Conservation (phyloP, 2,329 filamentous ascomycete species). For the Paraphoma sp. region DNA sequence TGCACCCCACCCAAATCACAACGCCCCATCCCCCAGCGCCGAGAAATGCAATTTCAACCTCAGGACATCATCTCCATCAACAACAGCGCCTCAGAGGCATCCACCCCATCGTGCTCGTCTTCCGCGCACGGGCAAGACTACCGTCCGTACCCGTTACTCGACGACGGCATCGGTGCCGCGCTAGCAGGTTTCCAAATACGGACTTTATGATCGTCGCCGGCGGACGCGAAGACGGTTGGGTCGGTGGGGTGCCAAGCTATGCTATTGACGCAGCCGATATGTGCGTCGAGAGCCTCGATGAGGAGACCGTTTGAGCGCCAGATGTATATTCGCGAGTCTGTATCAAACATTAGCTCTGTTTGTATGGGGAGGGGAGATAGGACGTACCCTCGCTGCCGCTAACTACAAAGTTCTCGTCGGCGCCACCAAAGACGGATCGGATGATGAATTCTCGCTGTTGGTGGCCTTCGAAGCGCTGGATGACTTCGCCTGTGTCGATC, state of each 20-base stretch:
- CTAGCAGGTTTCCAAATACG: constrained; percentile 69
- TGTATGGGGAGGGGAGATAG: background rate
- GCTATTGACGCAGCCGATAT: constrained; percentile 81
- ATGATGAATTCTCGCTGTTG: constrained; percentile 80
- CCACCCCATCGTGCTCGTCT: no score
- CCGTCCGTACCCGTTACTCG: constrained; percentile 30
- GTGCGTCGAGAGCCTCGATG: constrained; percentile 78
- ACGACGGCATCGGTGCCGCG: constrained; percentile 14
- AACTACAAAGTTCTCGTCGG: constrained; percentile 88
- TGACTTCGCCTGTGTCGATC: constrained; percentile 72
- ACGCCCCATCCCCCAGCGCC: no score
- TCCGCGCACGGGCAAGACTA: constrained; percentile 11
- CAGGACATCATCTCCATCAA: no score
- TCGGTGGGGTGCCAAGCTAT: constrained; percentile 88
- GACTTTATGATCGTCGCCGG: constrained; percentile 84
- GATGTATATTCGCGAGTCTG: constrained; percentile 77
- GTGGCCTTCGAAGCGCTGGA: constrained; percentile 78
- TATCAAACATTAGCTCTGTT: background rate
- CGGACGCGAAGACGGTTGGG: constrained; percentile 85
- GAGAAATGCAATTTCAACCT: no score
- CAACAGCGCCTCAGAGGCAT: no score
- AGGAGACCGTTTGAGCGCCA: constrained; percentile 86
- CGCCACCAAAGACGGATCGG: constrained; percentile 83
- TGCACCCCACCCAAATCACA: no score
- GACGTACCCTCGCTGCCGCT: constrained; percentile 85